Evolutionary conservation across 2,329 filamentous ascomycete species (phyloP), one percentile per base, ranked within the genome.

Genomic region (Apiospora aurea): DNA sequence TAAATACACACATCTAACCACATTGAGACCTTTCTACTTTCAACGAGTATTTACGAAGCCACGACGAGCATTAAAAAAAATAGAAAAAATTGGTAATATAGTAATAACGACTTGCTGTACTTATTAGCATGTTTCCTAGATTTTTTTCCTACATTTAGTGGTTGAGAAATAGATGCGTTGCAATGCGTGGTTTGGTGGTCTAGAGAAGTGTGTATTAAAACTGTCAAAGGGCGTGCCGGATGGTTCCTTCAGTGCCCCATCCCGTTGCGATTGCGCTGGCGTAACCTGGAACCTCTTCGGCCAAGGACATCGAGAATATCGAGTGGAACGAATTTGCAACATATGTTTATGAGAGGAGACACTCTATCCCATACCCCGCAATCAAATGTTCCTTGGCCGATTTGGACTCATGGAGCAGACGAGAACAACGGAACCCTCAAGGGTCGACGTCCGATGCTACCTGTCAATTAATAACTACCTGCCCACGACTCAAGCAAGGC

Each of bases 381-480:
- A 64, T 64, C 57, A 38, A 64, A 64, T 21, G 57, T 64, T 64
- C 57, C 57, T 64, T 64, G 29, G 34, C 34, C 57, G 21, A 64
- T 64, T 41, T 64, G 57, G 57, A 64, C 57, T 64, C 57, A 64
- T 64, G 57, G 34, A 41, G 34, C 34, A 4, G 29, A 38, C 29
- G 5, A 38, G 18, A 18, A 61, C 21, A 21, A 16, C 6, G 16
- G 53, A 3, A 61, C 14, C 16, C 7, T 34, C 14, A 13, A 61
- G 26, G 4, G 6, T n/a, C 29, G 18, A 61, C 7, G 14, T 11
- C 29, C 53, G 5, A 38, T 61, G 29, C 29, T 11, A 29, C n/a
- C 26, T 29, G 6, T 34, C 14, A 57, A 57, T 10, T 14, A 29
- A 18, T 34, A 34, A 2, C 34, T 6, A 34, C 34, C 34, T 6